These are phyloP conservation scores for Zarea fungicola DNA, from an alignment of 2,329 filamentous ascomycete genomes.

Conservation along the genomic window DNA sequence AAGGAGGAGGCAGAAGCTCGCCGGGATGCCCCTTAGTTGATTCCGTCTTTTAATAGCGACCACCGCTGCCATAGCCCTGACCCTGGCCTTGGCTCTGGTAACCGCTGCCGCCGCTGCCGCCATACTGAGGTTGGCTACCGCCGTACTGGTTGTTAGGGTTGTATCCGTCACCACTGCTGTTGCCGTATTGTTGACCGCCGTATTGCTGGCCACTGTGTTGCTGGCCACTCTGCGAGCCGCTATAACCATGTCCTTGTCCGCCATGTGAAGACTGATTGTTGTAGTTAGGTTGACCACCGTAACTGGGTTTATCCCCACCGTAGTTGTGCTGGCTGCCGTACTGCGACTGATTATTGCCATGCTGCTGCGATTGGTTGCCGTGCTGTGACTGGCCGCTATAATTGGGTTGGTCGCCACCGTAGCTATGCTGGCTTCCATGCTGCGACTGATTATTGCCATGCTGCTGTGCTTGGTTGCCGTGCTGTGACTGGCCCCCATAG, in stretches of 20 bases:
- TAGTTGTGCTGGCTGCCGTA: conserved; percentile 7
- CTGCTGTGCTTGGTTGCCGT: conserved; percentile 22
- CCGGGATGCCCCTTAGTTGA: neutral
- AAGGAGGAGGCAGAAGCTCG: neutral
- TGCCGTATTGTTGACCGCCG: conserved; percentile 1
- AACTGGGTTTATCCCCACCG: neutral
- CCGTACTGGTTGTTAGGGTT: conserved; percentile 7
- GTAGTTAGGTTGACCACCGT: conserved; percentile 4
- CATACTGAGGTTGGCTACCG: conserved; percentile 6
- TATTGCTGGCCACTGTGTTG: conserved; percentile 3
- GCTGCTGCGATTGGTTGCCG: neutral
- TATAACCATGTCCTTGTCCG: neutral
- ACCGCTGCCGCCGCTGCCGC: conserved; percentile 2
- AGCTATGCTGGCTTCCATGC: neutral
- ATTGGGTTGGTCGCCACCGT: neutral
- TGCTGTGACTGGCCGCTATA: neutral
- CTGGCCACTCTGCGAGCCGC: neutral
- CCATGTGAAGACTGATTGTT: neutral
- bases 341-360: neutral
- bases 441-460: conserved; percentile 18
- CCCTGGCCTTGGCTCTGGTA: conserved; percentile 7
- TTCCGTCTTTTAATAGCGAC: conserved; percentile 1
- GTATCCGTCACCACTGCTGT: conserved; percentile 1
- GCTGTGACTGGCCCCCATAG: conserved; percentile 16
- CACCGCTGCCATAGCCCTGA: conserved; percentile 5